Evolutionary conservation across 106 monocot genomes (phyloP).

Genomic region (Dactylorhiza incarnata): DNA sequence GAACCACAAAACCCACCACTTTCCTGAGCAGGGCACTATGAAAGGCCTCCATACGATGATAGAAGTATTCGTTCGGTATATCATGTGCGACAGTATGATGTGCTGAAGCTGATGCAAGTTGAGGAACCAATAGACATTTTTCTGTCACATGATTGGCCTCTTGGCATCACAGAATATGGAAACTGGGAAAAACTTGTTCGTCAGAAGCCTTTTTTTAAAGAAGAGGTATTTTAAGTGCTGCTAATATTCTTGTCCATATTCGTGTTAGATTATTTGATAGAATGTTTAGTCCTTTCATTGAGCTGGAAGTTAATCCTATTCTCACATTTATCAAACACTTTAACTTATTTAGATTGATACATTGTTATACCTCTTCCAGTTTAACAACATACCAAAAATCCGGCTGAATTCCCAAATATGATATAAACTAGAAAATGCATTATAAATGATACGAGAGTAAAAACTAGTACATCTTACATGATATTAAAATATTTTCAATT

Average conservation of each 20-base stretch:
- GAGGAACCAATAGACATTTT: slow-evolving; percentile 91
- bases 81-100: slow-evolving; percentile 94
- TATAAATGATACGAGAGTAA: no score
- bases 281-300: not conserved
- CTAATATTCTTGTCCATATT: not conserved
- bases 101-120: slow-evolving; percentile 82
- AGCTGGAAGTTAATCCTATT: not conserved
- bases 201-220: slow-evolving; percentile 48
- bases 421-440: no score
- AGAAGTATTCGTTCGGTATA: slow-evolving; percentile 74
- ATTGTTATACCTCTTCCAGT: not conserved
- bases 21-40: slow-evolving; percentile 64
- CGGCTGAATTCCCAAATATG: no score
- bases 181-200: slow-evolving; percentile 65
- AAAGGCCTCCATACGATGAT: slow-evolving; percentile 84
- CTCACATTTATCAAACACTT: not conserved
- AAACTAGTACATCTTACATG: no score
- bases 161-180: slow-evolving; percentile 92
- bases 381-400: no score
- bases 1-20: not conserved
- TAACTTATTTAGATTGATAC: not conserved
- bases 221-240: slow-evolving; percentile 46
- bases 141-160: slow-evolving; percentile 98
- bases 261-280: not conserved
- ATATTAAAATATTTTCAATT: no score